Base-by-base conservation (phyloP, 1,284 basidiomycete species). In the Puccinia horiana region DNA sequence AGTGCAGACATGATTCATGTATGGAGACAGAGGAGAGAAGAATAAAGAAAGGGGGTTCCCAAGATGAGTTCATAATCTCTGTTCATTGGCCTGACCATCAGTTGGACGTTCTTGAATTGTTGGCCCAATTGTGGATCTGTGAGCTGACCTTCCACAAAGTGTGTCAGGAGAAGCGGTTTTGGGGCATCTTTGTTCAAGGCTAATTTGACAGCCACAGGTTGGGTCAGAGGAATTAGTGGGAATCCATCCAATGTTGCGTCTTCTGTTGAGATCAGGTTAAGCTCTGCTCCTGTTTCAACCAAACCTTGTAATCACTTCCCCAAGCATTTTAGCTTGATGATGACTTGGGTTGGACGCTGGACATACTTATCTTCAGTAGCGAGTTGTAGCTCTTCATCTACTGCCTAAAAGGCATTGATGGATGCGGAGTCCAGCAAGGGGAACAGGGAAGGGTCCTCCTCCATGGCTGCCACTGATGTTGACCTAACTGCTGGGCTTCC, bases 41-140 rank as follows among this genome's bases (percentile, higher is more conserved):
- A 12, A 35, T 6, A 37, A 1, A 75, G 18, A 23, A 75, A 75
- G 1, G 49, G 44, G 29, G 32, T 75, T 4, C 72, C 72, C 2
- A 75, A 35, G 14, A 75, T 75, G 47, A 75, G 35, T 16, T 75
- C 72, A 47, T 54, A 37, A 49, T 47, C 8, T 26, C 70, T 42
- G 3, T 14, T 35, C 1, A 73, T 73, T 11, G 47, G 49, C 2
- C 72, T 49, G 2, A 75, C 12, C 23, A 23, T 47, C 3, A 75
- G 67, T 42, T 1, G 2, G 2, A 69, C 40, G 35, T 69, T 35
- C 2, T 69, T 14, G 20, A 69, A 69, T 14, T 2, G 14, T 26
- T 18, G 40, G 2, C 67, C 67, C 14, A 40, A 42, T 3, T 8
- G 1, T 4, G 67, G 23, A 20, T 69, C 67, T 26, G 1, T 2